Conservation (phyloP, 2,329 filamentous ascomycete genomes). For the Chaetomium globosum region DNA sequence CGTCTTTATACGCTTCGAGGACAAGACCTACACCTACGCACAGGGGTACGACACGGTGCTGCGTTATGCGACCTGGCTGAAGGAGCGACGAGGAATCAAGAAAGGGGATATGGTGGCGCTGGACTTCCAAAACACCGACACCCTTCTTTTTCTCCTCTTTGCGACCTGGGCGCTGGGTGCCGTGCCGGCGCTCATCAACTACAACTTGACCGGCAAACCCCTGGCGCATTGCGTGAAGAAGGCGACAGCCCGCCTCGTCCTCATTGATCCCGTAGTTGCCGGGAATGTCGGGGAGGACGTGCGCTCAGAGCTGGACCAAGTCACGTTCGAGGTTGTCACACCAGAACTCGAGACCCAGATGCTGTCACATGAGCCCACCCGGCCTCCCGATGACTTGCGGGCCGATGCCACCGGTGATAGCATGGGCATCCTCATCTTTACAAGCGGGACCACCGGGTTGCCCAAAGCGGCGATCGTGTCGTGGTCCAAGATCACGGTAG, state of each 20-base stretch:
- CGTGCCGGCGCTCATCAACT: conserved; percentile 84
- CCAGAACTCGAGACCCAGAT: conserved; percentile 60
- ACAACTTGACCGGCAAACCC: conserved; percentile 72
- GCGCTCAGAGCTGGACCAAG: conserved; percentile 49
- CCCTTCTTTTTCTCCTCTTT: conserved; percentile 73
- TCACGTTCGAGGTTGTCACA: conserved; percentile 66
- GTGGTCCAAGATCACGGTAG: conserved; percentile 67
- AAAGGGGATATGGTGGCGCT: conserved; percentile 77
- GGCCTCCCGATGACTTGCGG: conserved; percentile 62
- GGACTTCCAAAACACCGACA: conserved; percentile 79
- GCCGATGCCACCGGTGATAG: conserved; percentile 54
- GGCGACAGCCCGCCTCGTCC: conserved; percentile 65
- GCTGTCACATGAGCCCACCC: conserved; percentile 52
- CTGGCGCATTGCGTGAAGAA: conserved; percentile 73
- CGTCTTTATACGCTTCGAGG: conserved; percentile 68
- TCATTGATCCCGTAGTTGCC: conserved; percentile 68
- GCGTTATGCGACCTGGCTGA: conserved; percentile 75
- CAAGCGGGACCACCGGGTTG: conserved; percentile 81
- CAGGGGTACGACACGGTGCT: conserved; percentile 71
- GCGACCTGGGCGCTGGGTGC: conserved; percentile 83
- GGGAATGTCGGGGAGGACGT: conserved; percentile 61
- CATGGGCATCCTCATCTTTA: conserved; percentile 78
- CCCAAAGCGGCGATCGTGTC: conserved; percentile 78
- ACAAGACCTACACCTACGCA: conserved; percentile 71
- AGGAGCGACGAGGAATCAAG: conserved; percentile 63